Base-by-base conservation (phyloP, 441 rosid species). In the Hura crepitans region DNA sequence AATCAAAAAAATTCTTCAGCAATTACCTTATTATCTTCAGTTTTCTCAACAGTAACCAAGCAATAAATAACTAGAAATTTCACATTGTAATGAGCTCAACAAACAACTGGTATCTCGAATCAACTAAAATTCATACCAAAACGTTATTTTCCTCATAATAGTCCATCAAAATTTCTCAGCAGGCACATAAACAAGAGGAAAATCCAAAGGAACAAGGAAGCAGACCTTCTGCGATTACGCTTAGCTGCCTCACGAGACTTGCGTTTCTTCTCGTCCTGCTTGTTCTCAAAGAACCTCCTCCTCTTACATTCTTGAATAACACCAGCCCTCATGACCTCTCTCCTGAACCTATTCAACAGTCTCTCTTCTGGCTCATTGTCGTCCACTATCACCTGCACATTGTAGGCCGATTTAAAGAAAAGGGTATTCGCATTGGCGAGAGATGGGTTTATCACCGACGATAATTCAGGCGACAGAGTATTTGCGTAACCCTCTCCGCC, bases 241-340 rank as follows among this genome's bases (percentile, higher is more conserved):
- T 20, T 51, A 51, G 23, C 55, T 2, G 10, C 55, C 25, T 92
- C 96, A n/a, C 93, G 90, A 20, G 81, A 18, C 86, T 80, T 90
- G 2, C 98, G 79, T 76, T 90, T 90, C 89, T 81, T 84, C 91
- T 87, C 87, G 5, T 92, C 98, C 65, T 87, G 92, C 56, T 79
- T 80, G 75, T 85, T 89, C 89, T 92, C 98, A 62, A 71, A 75
- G 83, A 68, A 87, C 75, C 84, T 84, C 81, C 97, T 83, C 20
- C 97, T 75, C 77, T 85, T 87, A 68, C 89, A 81, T 81, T 53
- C 96, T 75, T 85, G 98, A 57, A 93, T 86, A 11, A 89, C 81
- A 10, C 98, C 98, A 7, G 96, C 91, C 80, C 77, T 86, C 88
- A 89, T 77, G 20, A 90, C 98, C 79, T 93, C 97, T 49, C 98